Base-by-base conservation (phyloP, 768 basidiomycete genomes). In the Leucocoprinus leucothites region DNA sequence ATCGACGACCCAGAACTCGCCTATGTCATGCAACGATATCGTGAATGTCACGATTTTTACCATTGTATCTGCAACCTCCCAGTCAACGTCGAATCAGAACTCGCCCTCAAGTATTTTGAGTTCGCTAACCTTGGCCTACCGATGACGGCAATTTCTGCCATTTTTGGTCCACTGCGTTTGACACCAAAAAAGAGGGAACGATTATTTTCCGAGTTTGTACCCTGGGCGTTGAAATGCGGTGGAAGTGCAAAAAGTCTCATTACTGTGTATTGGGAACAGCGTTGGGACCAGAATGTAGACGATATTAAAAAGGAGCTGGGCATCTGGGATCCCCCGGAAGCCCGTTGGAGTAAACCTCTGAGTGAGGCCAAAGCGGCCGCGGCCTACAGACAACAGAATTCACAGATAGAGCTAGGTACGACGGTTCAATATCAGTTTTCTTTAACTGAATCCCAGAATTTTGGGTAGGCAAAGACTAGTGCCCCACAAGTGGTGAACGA, bases 21-120 rank as follows among this genome's bases (percentile, higher is more conserved):
- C 22, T 98, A 97, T 69, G 91, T 98, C 53, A 93, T 99, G 89
- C 92, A 95, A 61, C 87, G 96, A 48, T 99, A 98, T 69, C 87
- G 96, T 22, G 95, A 99, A 73, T 96, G 90, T 60, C 97, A 99
- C 71, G 96, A 99, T 72, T 88, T 98, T 61, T 97, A 98, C 66
- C 97, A 99, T 66, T 91, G 91, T 64, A 80, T 98, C 57, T 86
- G 85, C 73, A 84, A 84, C 62, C 79, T 98, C 8, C 94, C 94
- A 0, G 93, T 98, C 56, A 87, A 86, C 58, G 89, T 96, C 64
- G 83, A 89, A 55, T 91, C 89, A 45, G 97, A 99, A 67, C 80
- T 99, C 26, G 92, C 94, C 1, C 82, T 98, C 69, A 99, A 99
- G 67, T 87, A 84, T 62, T 94, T 98, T 63, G 97, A 98, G 69